Evolutionary conservation across 2,329 filamentous ascomycete species (phyloP).

Genomic region (Xylaria multiplex): DNA sequence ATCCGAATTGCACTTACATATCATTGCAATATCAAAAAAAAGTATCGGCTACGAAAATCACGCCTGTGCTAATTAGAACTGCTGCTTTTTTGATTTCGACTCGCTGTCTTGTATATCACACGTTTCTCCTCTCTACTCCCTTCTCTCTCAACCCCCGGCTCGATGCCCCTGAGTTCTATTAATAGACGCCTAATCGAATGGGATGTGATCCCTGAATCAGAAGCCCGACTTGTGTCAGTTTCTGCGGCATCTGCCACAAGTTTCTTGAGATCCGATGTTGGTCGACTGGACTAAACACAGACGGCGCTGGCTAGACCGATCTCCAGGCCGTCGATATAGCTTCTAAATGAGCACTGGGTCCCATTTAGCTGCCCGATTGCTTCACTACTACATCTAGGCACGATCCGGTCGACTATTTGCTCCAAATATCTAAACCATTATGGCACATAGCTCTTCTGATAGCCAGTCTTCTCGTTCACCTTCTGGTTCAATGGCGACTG

Average conservation of each 20-base stretch:
- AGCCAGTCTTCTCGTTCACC: constrained; percentile 27
- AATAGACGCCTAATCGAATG: neutral
- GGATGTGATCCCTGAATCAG: neutral
- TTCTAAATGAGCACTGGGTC: neutral
- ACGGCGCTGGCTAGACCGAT: neutral
- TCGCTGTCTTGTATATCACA: neutral
- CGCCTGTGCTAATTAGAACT: neutral
- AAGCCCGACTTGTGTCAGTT: neutral
- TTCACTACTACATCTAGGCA: neutral
- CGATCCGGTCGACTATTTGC: neutral
- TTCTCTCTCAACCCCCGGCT: neutral
- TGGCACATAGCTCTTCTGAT: constrained; percentile 33
- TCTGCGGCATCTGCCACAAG: neutral
- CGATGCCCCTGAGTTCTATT: constrained; percentile 5
- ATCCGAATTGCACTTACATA: too few relatives aligned
- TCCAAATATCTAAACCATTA: constrained; percentile 20
- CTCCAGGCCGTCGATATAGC: neutral
- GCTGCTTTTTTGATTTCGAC: too few relatives aligned
- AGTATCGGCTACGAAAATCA: neutral
- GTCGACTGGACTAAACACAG: neutral
- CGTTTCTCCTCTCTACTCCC: neutral
- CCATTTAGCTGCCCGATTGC: constrained; percentile 1
- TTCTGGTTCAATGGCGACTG: constrained; percentile 38
- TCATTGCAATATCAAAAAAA: too few relatives aligned
- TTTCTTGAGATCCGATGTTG: neutral